Conservation (phyloP, 306 rosid species). For the Lathyrus aphaca region DNA sequence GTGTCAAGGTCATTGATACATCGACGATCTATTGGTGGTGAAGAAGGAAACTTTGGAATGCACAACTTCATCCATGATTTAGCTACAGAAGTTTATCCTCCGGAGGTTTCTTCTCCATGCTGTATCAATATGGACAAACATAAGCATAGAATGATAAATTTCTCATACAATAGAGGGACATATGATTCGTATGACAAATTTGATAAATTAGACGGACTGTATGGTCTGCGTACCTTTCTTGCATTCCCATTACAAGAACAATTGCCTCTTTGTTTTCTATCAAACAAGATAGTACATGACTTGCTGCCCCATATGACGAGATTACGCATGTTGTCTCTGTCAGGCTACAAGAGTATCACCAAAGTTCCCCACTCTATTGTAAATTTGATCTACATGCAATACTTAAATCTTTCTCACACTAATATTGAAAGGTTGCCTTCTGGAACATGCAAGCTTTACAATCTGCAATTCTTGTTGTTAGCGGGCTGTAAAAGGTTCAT, state of each 20-base stretch:
- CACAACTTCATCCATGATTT: not conserved
- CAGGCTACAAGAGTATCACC: not conserved
- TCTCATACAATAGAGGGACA: not conserved
- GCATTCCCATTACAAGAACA: conserved; percentile 4
- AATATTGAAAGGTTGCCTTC: conserved; percentile 9
- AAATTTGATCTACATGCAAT: conserved; percentile 21
- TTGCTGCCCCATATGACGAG: not conserved
- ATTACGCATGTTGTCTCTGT: conserved; percentile 30
- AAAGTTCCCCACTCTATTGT: conserved; percentile 16
- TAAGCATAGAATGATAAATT: not conserved
- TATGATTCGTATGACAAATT: not conserved
- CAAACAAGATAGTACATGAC: conserved; percentile 6
- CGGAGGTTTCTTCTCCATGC: not conserved
- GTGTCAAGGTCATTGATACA: not conserved
- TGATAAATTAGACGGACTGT: not conserved
- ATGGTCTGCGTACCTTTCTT: not conserved
- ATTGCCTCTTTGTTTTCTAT: not conserved
- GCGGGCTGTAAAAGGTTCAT: not conserved
- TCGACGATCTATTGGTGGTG: not conserved
- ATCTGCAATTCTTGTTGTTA: conserved; percentile 37
- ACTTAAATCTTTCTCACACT: conserved; percentile 5
- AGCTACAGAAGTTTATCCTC: no score
- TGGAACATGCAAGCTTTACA: conserved; percentile 14
- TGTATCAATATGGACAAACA: not conserved
- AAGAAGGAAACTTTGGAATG: not conserved